Percentiles rank a stretch among this genome's conserved stretches.
Conservation (phyloP, 1,284 basidiomycete genomes). For the Pterula multifida region DNA sequence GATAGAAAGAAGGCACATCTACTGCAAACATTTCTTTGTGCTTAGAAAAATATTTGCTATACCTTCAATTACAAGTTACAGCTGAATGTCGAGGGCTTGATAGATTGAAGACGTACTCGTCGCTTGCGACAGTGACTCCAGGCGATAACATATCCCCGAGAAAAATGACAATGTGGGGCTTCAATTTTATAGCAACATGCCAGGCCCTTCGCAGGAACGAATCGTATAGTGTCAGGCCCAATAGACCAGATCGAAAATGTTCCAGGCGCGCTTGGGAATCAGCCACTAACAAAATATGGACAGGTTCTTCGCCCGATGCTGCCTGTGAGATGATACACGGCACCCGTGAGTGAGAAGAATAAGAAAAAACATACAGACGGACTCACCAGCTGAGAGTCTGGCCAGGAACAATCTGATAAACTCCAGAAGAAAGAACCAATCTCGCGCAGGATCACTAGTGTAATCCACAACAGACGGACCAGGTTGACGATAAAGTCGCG, state of each 20-base stretch:
- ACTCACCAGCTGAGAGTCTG: conserved; percentile 21
- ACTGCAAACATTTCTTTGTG: conserved; percentile 55
- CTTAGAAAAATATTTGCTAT: conserved; percentile 41
- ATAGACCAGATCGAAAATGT: conserved; percentile 23
- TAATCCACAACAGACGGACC: conserved; percentile 45
- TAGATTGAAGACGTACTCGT: conserved; percentile 48
- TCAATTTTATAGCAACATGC: conserved; percentile 47
- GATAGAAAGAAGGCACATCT: conserved; percentile 35
- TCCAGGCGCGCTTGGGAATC: conserved; percentile 65
- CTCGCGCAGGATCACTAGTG: conserved; percentile 59
- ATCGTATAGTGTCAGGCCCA: conserved; percentile 48
- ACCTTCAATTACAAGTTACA: conserved; percentile 30
- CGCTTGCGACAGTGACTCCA: conserved; percentile 48
- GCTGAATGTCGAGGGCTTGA: conserved; percentile 1
- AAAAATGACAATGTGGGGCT: conserved; percentile 66
- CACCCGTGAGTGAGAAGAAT: conserved; percentile 7
- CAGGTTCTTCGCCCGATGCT: conserved; percentile 14
- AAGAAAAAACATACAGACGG: conserved; percentile 4
- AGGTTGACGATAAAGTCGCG: conserved; percentile 24
- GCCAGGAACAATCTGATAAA: conserved; percentile 42
- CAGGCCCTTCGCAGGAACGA: conserved; percentile 68
- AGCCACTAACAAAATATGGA: conserved; percentile 60
- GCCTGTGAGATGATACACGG: conserved; percentile 3
- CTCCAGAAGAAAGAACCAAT: conserved; percentile 40
- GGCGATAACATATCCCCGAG: conserved; percentile 67